A percentile compares a stretch with the other conserved stretches of the same genome.
Evolutionary conservation across 352 stramenopile species (phyloP).

Genomic region (Pythium plurisporium): DNA sequence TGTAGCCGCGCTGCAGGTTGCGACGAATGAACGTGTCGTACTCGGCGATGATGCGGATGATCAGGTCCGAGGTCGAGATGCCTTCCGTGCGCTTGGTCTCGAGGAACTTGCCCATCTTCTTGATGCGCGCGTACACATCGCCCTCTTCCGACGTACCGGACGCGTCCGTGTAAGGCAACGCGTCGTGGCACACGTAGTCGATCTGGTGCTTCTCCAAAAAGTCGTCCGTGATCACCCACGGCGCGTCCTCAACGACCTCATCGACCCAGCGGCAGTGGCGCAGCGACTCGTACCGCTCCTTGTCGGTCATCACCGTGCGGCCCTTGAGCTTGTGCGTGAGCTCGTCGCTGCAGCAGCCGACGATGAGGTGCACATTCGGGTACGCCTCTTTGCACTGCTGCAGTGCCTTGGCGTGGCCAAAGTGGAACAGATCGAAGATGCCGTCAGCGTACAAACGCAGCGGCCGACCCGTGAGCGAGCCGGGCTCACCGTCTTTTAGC

Average conservation of each 20-base stretch:
- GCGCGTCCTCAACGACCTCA: slow-evolving; percentile 83
- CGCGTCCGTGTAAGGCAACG: slow-evolving; percentile 77
- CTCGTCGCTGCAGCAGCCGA: slow-evolving; percentile 85
- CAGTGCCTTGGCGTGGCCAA: slow-evolving; percentile 80
- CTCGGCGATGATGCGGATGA: slow-evolving; percentile 88
- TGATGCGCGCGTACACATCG: slow-evolving; percentile 85
- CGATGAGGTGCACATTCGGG: slow-evolving; percentile 78
- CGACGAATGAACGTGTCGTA: slow-evolving; percentile 91
- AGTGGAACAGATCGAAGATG: slow-evolving; percentile 90
- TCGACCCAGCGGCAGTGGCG: slow-evolving; percentile 87
- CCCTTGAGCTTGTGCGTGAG: slow-evolving; percentile 87
- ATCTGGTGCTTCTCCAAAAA: slow-evolving; percentile 84
- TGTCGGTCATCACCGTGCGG: slow-evolving; percentile 84
- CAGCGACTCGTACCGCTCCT: slow-evolving; percentile 82
- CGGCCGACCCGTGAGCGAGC: slow-evolving; percentile 66
- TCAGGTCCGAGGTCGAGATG: slow-evolving; percentile 88
- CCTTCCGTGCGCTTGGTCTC: slow-evolving; percentile 83
- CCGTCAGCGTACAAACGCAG: slow-evolving; percentile 84
- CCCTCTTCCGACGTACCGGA: slow-evolving; percentile 67
- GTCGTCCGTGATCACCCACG: slow-evolving; percentile 81
- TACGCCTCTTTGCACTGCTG: slow-evolving; percentile 87
- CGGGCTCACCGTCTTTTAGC: slow-evolving; percentile 59
- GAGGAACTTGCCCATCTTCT: slow-evolving; percentile 83
- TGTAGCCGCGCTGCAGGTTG: slow-evolving; percentile 86
- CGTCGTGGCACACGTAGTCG: slow-evolving; percentile 88